Base-by-base conservation (phyloP, 2,329 filamentous ascomycete genomes). In the Fusarium xylarioides region DNA sequence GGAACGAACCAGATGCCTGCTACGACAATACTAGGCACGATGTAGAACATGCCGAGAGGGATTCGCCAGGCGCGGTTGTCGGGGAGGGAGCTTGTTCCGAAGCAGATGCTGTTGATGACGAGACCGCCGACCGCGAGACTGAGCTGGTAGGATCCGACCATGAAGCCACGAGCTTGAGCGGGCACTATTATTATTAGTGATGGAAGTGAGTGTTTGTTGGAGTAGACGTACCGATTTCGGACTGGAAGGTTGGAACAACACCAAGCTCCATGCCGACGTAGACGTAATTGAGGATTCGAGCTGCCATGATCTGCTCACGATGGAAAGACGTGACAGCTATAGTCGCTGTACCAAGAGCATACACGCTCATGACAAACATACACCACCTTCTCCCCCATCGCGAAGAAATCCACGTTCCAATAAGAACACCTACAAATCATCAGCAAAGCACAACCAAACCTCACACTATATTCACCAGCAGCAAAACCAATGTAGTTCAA, bases 331-430 rank as follows among this genome's bases (percentile, higher is more conserved):
- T 77, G 7, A 77, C 74, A 2, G 63, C 53, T 1, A 76, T 68
- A 9, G 73, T 76, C 0, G 75, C 76, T 2, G 75, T 73, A 1
- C 63, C 46, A 6, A 81, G 73, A 1, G 82, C 79, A 15, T 79
- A 84, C 16, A 77, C 53, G 46, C 80, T 81, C 82, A 85, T 83
- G 32, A 21, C 26, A 47, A 82, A 83, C 72, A 79, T 79, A 21
- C 75, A 79, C 78, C 73, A 77, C 19, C 77, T 26, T 5, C 78
- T 57, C 3, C 77, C 78, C 65, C 68, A 79, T 15, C 74, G 72
- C 3, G 75, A 66, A 14, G 75, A 76, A 3, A 79, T 64, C 16
- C 61, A 68, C 14, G 71, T 78, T 1, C 78, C 78, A 6, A 71
- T 11, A 2, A 76, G 23, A 11, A 79, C 76, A 16, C 76, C 77